Conservation (phyloP, 139 green algal species). For the Haematococcus sp. region DNA sequence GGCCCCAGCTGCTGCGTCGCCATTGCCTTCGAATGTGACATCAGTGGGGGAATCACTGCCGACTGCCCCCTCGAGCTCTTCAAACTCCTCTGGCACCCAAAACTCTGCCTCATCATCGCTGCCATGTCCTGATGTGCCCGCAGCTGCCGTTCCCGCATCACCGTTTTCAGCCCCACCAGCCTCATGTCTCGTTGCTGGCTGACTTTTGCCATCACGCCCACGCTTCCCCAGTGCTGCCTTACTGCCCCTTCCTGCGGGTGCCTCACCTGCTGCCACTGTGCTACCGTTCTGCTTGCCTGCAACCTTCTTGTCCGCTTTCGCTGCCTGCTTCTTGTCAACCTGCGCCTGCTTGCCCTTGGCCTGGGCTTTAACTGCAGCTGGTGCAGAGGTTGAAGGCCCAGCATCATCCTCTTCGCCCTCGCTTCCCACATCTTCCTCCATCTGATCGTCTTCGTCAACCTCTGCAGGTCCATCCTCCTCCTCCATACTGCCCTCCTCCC, state of each 20-base stretch:
- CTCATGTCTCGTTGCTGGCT: not conserved
- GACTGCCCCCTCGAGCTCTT: not conserved
- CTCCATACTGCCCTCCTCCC: not conserved
- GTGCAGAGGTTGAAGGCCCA: not conserved
- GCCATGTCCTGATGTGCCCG: too few species aligned
- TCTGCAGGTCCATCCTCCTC: not conserved
- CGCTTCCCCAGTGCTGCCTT: not conserved
- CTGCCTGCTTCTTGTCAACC: not conserved
- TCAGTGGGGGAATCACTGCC: not conserved
- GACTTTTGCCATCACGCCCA: too few species aligned
- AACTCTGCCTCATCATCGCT: slow-evolving; percentile 1
- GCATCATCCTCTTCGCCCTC: not conserved
- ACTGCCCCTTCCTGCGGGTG: not conserved
- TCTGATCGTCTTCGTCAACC: slow-evolving; percentile 5
- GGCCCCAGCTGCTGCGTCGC: not conserved
- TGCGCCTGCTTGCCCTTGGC: not conserved
- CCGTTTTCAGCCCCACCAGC: not conserved
- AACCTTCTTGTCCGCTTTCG: not conserved
- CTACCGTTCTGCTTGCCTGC: slow-evolving; percentile 7
- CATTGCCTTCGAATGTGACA: not conserved
- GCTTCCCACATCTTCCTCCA: not conserved
- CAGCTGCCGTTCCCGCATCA: not conserved
- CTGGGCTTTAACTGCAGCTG: not conserved
- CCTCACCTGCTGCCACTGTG: not conserved
- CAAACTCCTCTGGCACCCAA: slow-evolving; percentile 11